Percentiles rank a stretch among this genome's conserved stretches.
These are phyloP conservation scores for Metschnikowia continentalis DNA, from an alignment of 805 yeast species.

Conservation along the genomic window DNA sequence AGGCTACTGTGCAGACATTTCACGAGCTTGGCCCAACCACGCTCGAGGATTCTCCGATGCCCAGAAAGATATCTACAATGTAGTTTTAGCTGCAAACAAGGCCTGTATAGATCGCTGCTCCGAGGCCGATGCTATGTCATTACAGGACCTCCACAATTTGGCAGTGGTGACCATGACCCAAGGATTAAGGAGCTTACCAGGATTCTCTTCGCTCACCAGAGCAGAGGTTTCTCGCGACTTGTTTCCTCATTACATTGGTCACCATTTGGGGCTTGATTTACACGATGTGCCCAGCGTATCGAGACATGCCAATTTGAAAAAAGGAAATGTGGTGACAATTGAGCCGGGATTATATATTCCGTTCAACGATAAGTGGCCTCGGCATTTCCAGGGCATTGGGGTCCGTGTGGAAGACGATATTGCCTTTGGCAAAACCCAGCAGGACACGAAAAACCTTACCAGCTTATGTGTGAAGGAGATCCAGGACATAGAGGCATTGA, in stretches of 20 bases:
- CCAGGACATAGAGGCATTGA: constrained; percentile 69
- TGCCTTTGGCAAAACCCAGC: constrained; percentile 62
- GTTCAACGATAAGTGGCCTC: constrained; percentile 64
- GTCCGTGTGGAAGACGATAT: constrained; percentile 93
- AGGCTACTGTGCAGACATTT: constrained; percentile 93
- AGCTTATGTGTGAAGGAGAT: constrained; percentile 84
- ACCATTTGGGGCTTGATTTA: constrained; percentile 87
- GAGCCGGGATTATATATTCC: constrained; percentile 97
- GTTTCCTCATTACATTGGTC: constrained; percentile 96
- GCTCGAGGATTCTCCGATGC: constrained; percentile 67
- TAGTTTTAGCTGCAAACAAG: constrained; percentile 79
- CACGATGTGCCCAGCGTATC: constrained; percentile 74
- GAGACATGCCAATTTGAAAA: constrained; percentile 47
- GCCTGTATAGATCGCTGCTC: constrained; percentile 70
- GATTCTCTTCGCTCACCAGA: constrained; percentile 51
- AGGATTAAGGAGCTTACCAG: constrained; percentile 66
- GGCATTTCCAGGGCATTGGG: constrained; percentile 80
- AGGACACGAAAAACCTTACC: constrained; percentile 55
- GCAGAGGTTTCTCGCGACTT: constrained; percentile 49
- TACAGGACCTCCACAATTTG: constrained; percentile 71
- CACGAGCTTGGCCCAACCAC: constrained; percentile 91
- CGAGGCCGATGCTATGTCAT: constrained; percentile 45
- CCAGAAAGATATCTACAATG: constrained; percentile 84
- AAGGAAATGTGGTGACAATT: constrained; percentile 84
- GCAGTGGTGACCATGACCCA: constrained; percentile 56